These are phyloP conservation scores for Fusarium haematococcum DNA, from an alignment of 2,329 filamentous ascomycete species.

Conservation along the genomic window DNA sequence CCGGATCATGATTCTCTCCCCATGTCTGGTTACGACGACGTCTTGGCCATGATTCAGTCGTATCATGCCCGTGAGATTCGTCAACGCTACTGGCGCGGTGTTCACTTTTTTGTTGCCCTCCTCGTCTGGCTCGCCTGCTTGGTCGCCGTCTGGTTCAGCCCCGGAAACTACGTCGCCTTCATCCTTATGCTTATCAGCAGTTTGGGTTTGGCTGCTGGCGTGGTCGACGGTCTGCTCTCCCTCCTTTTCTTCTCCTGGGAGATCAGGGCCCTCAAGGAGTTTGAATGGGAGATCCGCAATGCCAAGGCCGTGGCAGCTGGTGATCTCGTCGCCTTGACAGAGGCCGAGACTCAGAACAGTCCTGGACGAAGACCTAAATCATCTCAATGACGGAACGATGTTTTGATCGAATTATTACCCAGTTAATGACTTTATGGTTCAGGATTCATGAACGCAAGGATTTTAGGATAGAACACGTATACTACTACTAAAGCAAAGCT, in stretches of 20 bases:
- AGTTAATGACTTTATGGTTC: slow-evolving; percentile 32
- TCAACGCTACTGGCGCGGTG: slow-evolving; percentile 78
- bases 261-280: slow-evolving; percentile 85
- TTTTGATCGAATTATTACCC: slow-evolving; percentile 5
- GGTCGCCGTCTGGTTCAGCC: slow-evolving; percentile 87
- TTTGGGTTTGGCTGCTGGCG: slow-evolving; percentile 79
- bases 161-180: slow-evolving; percentile 81
- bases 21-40: slow-evolving; percentile 55
- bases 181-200: slow-evolving; percentile 83
- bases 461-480: slow-evolving; percentile 27
- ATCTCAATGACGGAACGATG: slow-evolving; percentile 28
- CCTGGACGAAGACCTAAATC: slow-evolving; percentile 27
- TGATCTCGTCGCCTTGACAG: slow-evolving; percentile 36
- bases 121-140: slow-evolving; percentile 78
- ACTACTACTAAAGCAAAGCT: slow-evolving; percentile 32
- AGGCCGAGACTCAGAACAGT: slow-evolving; percentile 25
- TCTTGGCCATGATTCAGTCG: slow-evolving; percentile 75
- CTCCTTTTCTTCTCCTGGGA: slow-evolving; percentile 89
- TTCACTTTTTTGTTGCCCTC: slow-evolving; percentile 79
- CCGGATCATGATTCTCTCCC: slow-evolving; percentile 32
- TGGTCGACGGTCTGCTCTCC: slow-evolving; percentile 87
- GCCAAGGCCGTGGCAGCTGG: slow-evolving; percentile 62
- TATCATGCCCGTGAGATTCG: slow-evolving; percentile 78
- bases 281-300: slow-evolving; percentile 90
- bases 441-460: slow-evolving; percentile 38